These are phyloP conservation scores for Cladosporium sphaerospermum DNA, from an alignment of 2,329 filamentous ascomycete genomes.

Conservation along the genomic window DNA sequence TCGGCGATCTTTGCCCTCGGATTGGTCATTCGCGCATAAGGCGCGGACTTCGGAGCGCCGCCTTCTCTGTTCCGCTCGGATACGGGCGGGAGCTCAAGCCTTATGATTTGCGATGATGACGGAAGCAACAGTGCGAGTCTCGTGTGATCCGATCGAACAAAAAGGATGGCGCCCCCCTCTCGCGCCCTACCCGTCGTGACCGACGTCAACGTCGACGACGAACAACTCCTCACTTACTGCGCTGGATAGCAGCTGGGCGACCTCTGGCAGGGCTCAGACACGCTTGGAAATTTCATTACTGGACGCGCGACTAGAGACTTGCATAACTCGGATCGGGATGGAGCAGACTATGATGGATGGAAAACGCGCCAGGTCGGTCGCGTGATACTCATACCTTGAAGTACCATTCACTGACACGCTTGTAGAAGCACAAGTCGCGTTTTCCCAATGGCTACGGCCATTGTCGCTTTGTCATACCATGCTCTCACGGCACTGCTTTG, in stretches of 20 bases:
- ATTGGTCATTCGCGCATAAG: not conserved
- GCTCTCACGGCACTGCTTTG: conserved; percentile 6
- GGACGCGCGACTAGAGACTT: not conserved
- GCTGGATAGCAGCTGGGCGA: conserved; percentile 1
- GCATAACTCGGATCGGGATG: not conserved
- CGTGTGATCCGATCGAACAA: not conserved
- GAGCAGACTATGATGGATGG: not conserved
- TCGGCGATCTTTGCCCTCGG: not conserved
- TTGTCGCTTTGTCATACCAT: conserved; percentile 3
- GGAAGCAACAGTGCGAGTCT: conserved; percentile 2
- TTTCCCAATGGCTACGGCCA: not conserved
- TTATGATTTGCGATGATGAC: conserved; percentile 6
- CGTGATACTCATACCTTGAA: not conserved
- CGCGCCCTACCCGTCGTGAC: not conserved
- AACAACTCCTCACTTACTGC: not conserved
- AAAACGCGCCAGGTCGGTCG: conserved; percentile 8
- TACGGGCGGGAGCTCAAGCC: not conserved
- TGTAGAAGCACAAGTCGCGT: not conserved
- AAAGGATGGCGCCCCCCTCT: conserved; percentile 6
- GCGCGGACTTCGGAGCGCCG: not conserved
- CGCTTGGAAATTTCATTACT: not conserved
- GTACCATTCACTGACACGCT: not conserved
- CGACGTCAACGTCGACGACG: not conserved
- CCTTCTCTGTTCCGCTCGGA: not conserved
- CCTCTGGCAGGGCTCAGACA: conserved; percentile 10